These are phyloP conservation scores for Metschnikowia koreensis DNA, from an alignment of 805 yeast species.

Conservation along the genomic window DNA sequence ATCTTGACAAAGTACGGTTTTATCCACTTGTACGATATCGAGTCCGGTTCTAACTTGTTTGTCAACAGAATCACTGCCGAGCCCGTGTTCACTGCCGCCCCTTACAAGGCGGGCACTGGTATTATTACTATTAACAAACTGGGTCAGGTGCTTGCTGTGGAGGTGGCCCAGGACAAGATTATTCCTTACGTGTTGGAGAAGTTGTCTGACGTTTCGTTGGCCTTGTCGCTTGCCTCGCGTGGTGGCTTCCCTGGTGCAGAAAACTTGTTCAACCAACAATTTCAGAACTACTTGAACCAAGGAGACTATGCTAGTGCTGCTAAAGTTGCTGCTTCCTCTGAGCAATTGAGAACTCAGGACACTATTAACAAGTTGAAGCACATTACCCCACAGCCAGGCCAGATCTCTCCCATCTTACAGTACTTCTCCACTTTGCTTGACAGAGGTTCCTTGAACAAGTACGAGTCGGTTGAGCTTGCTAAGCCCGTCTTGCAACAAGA, in stretches of 20 bases:
- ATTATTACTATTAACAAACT: slow-evolving; percentile 89
- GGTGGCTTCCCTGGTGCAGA: slow-evolving; percentile 99
- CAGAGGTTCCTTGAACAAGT: slow-evolving; percentile 86
- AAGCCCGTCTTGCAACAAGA: slow-evolving; percentile 94
- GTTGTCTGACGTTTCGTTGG: slow-evolving; percentile 81
- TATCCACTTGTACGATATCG: slow-evolving; percentile 92
- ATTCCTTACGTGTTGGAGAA: slow-evolving; percentile 87
- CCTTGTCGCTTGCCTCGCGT: slow-evolving; percentile 84
- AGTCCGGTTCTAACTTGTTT: slow-evolving; percentile 86
- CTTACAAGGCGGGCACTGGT: slow-evolving; percentile 73
- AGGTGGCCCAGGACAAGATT: slow-evolving; percentile 77
- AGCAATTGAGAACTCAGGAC: slow-evolving; percentile 88
- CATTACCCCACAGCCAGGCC: slow-evolving; percentile 90
- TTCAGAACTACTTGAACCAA: slow-evolving; percentile 74
- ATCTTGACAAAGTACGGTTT: slow-evolving; percentile 94
- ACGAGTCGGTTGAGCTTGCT: slow-evolving; percentile 92
- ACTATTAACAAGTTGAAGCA: slow-evolving; percentile 91
- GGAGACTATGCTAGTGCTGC: slow-evolving; percentile 94
- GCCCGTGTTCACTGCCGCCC: slow-evolving; percentile 86
- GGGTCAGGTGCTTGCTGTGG: slow-evolving; percentile 94
- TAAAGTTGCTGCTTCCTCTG: slow-evolving; percentile 93
- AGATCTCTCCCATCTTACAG: slow-evolving; percentile 89
- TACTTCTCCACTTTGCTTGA: slow-evolving; percentile 90
- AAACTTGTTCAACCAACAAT: slow-evolving; percentile 84
- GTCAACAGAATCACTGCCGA: slow-evolving; percentile 96